Evolutionary conservation across 164 flowering plant species (phyloP), one percentile per base, ranked within the genome.

Genomic region (Saururus chinensis): DNA sequence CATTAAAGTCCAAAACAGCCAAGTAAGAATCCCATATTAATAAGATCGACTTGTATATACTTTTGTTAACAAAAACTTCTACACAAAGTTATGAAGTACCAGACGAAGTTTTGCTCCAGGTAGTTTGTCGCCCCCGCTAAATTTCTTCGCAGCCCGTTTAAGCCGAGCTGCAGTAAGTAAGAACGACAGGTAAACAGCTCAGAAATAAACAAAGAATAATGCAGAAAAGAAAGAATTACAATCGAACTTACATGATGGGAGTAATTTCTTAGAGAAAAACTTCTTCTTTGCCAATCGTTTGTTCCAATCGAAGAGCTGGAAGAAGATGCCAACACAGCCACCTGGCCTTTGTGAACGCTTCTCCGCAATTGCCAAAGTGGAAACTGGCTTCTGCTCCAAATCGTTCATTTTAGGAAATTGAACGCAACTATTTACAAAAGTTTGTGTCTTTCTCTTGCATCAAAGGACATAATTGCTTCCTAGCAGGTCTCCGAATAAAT

Each of bases 261-360:
- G 88, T 20, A 89, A 68, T 66, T 85, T 89, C 72, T 71, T 83
- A 10, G 92, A 76, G 71, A 87, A 87, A 9, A 89, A 75, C 81
- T 82, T 86, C 82, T 89, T 89, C 85, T 84, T 86, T 0, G 96
- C 87, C 7, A 89, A 73, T 64, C 91, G 79, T 30, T 84, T 64
- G 74, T 92, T 86, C 98, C 96, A 89, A 65, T 92, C 88, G 56
- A 89, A 85, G 54, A 92, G 82, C 76, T 88, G 90, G 68, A 84
- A 89, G 84, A 92, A 89, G 56, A 89, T 80, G 12, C 97, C 97
- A 0, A 81, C 93, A 66, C 98, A 92, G 19, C 97, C 96, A 60
- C 87, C 88, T 25, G 87, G 75, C 64, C 80, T 81, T 51, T 75
- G 82, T 21, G 89, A 73, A 65, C 70, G 67, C 74, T 82, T 89